Evolutionary conservation across 2,329 filamentous ascomycete genomes (phyloP), one percentile per base, ranked within the genome.

Genomic region (Monosporascus sp.): DNA sequence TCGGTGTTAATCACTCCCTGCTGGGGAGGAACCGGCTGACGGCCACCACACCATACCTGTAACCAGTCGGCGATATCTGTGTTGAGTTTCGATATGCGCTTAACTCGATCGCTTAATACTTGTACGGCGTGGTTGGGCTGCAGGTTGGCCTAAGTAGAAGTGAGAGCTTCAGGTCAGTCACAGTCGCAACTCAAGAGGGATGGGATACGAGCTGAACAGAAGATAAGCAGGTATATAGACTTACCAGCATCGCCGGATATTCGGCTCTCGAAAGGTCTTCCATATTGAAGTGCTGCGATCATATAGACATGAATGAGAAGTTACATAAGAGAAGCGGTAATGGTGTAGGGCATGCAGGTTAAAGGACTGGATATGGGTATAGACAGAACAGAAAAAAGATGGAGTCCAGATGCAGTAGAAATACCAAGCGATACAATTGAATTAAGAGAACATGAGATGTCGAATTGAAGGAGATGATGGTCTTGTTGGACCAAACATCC

Each of bases 41-140:
- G 48, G 56, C 55, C 53, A 52, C 49, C 56, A 47, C 52, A 49
- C 60, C 73, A 72, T 84, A 96, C 92, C 86, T 93, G 88, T 57
- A 99, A 81, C 90, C 93, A 99, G 74, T 97, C 93, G 70, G 93
- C 93, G 65, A 99, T 90, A 68, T 97, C 90, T 62, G 78, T 74
- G 72, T 99, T 97, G 74, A 96, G 76, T 70, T 87, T 90, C 64
- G 82, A 83, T 68, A 97, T 93, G 72, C 90, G 83, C 72, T 88
- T 89, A 63, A 97, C 83, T 65, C 94, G 89, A 63, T 97, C 92
- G 71, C 87, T 88, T 64, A 97, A 82, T 55, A 90, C 82, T 51
- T 83, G 80, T 39, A 91, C 89, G 55, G 94, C 92, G 75, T 94
- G 90, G 61, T 75, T 75, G 25, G 94, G 93, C 70, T 89, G 84